These are phyloP conservation scores for Aspergillus thermomutatus DNA, from an alignment of 2,329 filamentous ascomycete genomes.

Conservation along the genomic window DNA sequence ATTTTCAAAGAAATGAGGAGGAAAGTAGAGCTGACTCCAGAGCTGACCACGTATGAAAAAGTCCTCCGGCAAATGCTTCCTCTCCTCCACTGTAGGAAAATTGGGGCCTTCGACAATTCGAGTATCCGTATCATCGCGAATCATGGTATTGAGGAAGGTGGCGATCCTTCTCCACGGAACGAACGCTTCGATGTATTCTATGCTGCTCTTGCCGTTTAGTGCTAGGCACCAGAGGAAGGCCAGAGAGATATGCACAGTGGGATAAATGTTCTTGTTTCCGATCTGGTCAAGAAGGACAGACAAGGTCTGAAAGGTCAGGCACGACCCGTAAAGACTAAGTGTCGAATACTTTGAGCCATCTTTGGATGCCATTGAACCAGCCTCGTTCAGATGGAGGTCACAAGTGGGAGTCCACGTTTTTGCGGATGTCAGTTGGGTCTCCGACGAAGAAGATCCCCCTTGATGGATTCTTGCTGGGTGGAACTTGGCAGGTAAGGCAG, in stretches of 20 bases:
- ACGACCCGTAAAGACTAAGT: constrained; percentile 36
- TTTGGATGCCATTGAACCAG: constrained; percentile 10
- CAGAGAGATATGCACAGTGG: constrained; percentile 54
- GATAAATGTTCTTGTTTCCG: constrained; percentile 51
- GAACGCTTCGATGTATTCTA: constrained; percentile 39
- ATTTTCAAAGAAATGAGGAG: constrained; percentile 49
- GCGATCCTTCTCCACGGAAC: constrained; percentile 52
- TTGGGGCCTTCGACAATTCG: constrained; percentile 33
- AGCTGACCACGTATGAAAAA: constrained; percentile 55
- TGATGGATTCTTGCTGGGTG: constrained; percentile 13
- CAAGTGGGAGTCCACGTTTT: constrained; percentile 19
- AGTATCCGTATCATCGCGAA: constrained; percentile 36
- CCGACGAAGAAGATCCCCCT: constrained; percentile 8
- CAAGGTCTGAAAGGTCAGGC: constrained; percentile 43
- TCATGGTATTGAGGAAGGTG: constrained; percentile 53
- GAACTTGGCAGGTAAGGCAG: constrained; percentile 27
- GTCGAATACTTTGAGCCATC: constrained; percentile 19
- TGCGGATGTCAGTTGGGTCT: constrained; percentile 17
- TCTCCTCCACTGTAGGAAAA: constrained; percentile 44
- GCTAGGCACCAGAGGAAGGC: constrained; percentile 50
- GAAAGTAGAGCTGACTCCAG: constrained; percentile 51
- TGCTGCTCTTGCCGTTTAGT: constrained; percentile 33
- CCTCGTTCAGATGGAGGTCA: constrained; percentile 10
- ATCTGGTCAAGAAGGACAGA: constrained; percentile 45
- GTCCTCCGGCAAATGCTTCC: constrained; percentile 56